Evolutionary conservation across 1,284 basidiomycete species (phyloP), one percentile per base, ranked within the genome.

Genomic region (Sporisorium iseilematis-ciliati): DNA sequence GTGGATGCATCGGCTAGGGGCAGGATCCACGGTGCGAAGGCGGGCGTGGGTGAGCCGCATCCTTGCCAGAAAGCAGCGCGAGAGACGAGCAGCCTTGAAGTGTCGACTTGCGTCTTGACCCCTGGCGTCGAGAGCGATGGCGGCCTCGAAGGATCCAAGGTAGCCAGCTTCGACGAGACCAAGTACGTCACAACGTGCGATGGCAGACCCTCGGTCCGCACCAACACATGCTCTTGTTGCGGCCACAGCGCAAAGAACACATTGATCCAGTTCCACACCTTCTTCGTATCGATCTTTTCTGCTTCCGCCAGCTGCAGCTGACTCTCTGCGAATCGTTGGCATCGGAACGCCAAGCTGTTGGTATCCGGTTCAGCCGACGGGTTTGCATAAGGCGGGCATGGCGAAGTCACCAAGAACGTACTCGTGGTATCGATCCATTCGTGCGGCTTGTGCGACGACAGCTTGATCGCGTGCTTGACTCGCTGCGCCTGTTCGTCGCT

Each of bases 61-160:
- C 78, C 77, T 55, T 82, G 79, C 80, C 80, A 83, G 59, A 83
- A 83, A 7, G 75, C 64, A 10, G 80, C 71, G 18, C 82, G 72
- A 3, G 71, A 58, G 18, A 79, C 50, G 7, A 83, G 58, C n/a
- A 80, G 46, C 3, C 57, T 45, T 2, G 29, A 20, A 3, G 57
- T 29, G 21, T 68, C 52, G 4, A 63, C 33, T 7, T 67, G 62
- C 7, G 61, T 58, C 45, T 63, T 67, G 40, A 23, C 48, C 0
- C 58, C 50, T 3, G 62, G 40, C 21, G 31, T 59, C 11, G 60
- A 53, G 14, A 43, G 23, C 2, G 12, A 50, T 2, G 46, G 49
- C 2, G 73, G 72, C 0, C 16, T 68, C 2, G 26, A 64, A 14
- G 79, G 77, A 48, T 79, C 74, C 23, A 77, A 35, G 16, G 67